Conservation (phyloP, 768 basidiomycete species). For the Amanita inopinata region DNA sequence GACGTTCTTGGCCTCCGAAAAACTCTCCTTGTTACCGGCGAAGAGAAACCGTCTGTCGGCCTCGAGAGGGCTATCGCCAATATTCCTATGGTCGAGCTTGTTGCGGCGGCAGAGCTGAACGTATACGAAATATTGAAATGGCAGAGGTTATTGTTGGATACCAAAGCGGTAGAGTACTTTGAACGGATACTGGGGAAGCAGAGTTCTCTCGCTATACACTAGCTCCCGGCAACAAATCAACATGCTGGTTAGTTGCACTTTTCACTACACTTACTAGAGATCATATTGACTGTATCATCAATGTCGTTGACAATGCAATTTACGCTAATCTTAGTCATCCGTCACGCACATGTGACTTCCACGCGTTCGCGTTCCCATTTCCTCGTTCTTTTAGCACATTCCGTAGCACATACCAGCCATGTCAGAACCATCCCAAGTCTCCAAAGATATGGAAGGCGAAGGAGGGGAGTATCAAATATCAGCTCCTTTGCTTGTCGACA, state of each 20-base stretch:
- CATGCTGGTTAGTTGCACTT: not conserved
- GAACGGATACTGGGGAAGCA: conserved; percentile 51
- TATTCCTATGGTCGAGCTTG: conserved; percentile 57
- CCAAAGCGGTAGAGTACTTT: conserved; percentile 72
- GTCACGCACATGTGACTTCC: conserved; percentile 20
- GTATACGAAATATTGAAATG: conserved; percentile 83
- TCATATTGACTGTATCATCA: too few relatives aligned
- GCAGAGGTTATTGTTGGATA: conserved; percentile 73
- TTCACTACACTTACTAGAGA: too few relatives aligned
- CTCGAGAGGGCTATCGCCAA: conserved; percentile 60
- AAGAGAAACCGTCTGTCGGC: conserved; percentile 38
- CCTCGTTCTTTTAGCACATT: not conserved
- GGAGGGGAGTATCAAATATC: conserved; percentile 48
- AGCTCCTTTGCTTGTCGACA: conserved; percentile 78
- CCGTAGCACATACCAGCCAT: conserved; percentile 22
- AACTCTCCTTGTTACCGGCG: conserved; percentile 70
- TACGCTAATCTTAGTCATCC: not conserved
- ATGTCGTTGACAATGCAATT: too few relatives aligned
- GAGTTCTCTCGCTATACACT: not conserved
- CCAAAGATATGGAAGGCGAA: conserved; percentile 34
- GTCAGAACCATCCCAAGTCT: conserved; percentile 46
- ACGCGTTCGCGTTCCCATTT: conserved; percentile 15
- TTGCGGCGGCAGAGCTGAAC: conserved; percentile 53
- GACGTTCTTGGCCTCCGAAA: conserved; percentile 57
- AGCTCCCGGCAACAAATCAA: too few relatives aligned